Percentiles rank a stretch among this genome's conserved stretches.
These are phyloP conservation scores for Apiospora malaysiana DNA, from an alignment of 2,329 filamentous ascomycete species.

Conservation along the genomic window DNA sequence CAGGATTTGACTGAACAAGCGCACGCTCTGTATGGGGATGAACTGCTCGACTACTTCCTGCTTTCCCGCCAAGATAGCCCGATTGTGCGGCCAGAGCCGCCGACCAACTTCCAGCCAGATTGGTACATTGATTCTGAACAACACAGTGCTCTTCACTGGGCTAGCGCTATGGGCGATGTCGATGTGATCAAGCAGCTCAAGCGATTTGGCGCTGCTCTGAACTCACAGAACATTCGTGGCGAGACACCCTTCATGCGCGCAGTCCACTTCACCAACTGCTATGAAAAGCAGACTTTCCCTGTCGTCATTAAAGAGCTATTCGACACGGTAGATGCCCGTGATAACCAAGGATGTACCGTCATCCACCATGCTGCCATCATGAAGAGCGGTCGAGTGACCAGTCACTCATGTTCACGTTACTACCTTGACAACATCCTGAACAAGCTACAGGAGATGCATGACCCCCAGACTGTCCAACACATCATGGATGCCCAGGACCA, in stretches of 20 bases:
- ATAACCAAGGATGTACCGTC: constrained; percentile 83
- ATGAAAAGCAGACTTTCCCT: constrained; percentile 90
- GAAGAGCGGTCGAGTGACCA: constrained; percentile 79
- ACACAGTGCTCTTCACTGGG: constrained; percentile 96
- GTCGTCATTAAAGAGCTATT: constrained; percentile 83
- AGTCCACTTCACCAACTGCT: constrained; percentile 96
- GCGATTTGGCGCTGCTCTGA: constrained; percentile 76
- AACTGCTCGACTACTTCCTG: constrained; percentile 95
- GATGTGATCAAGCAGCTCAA: constrained; percentile 89
- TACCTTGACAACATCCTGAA: constrained; percentile 93
- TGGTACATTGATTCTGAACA: constrained; percentile 92
- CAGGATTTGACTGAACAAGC: constrained; percentile 76
- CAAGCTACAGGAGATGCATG: constrained; percentile 79
- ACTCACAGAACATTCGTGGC: constrained; percentile 72
- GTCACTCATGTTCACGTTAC: constrained; percentile 88
- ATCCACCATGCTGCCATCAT: constrained; percentile 94
- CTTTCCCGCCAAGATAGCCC: constrained; percentile 80
- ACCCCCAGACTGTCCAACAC: constrained; percentile 76
- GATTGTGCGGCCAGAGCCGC: constrained; percentile 76
- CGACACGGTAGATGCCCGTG: constrained; percentile 78
- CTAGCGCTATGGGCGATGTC: constrained; percentile 94
- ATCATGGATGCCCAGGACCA: constrained; percentile 83
- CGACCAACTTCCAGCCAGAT: constrained; percentile 85
- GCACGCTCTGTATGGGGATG: constrained; percentile 90
- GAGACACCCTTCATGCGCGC: constrained; percentile 95